A percentile compares a stretch with the other conserved stretches of the same genome.
Evolutionary conservation across 2,329 filamentous ascomycete genomes (phyloP).

Genomic region (Fusarium avenaceum): DNA sequence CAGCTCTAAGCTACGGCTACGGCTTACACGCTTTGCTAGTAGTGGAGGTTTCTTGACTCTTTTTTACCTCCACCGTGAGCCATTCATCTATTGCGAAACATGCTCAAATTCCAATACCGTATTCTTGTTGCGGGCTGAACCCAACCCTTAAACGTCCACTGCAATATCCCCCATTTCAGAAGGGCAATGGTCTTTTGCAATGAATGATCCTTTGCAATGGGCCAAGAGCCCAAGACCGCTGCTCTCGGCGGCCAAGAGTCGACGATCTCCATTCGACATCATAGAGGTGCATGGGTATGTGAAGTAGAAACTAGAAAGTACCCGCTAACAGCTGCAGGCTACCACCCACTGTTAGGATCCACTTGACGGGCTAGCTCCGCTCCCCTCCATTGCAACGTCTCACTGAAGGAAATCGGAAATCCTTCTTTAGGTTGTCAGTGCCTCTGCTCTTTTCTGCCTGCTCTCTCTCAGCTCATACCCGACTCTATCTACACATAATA

Average conservation of each 20-base stretch:
- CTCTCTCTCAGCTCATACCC: constrained; percentile 24
- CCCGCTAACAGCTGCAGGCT: constrained; percentile 47
- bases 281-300: constrained; percentile 31
- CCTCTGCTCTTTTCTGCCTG: constrained; percentile 37
- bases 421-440: constrained; percentile 46
- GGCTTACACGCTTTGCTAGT: constrained; percentile 8
- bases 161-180: constrained; percentile 12
- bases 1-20: too few species aligned
- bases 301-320: constrained; percentile 21
- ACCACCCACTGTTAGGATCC: constrained; percentile 41
- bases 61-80: not conserved
- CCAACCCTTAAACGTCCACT: not conserved
- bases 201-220: constrained; percentile 13
- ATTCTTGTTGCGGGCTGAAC: not conserved
- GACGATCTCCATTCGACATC: constrained; percentile 41
- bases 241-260: constrained; percentile 36
- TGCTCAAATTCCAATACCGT: not conserved
- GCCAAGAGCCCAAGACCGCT: constrained; percentile 23
- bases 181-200: constrained; percentile 19
- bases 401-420: constrained; percentile 43
- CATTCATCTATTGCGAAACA: constrained; percentile 20
- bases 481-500: constrained; percentile 24
- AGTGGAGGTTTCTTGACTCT: not conserved
- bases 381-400: constrained; percentile 46
- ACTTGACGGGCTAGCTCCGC: constrained; percentile 14